Evolutionary conservation across 2,329 filamentous ascomycete species (phyloP).

Genomic region (Pyrenochaeta sp.): DNA sequence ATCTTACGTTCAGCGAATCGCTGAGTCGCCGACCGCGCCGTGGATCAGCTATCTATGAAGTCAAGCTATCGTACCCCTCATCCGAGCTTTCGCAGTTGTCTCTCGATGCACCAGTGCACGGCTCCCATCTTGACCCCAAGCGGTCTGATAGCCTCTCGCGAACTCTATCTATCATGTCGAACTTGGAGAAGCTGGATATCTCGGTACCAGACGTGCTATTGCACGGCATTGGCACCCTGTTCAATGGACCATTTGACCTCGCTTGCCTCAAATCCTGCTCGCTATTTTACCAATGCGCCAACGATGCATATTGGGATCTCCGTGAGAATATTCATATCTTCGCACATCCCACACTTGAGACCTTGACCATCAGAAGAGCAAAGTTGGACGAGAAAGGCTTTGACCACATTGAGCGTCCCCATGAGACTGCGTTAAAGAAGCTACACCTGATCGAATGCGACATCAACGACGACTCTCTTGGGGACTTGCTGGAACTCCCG

Average conservation of each 20-base stretch:
- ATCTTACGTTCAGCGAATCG: conserved; percentile 46
- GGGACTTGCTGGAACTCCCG: conserved; percentile 42
- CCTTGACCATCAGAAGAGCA: conserved; percentile 38
- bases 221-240: conserved; percentile 41
- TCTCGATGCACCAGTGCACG: conserved; percentile 37
- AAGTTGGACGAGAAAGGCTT: conserved; percentile 43
- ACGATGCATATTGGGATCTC: conserved; percentile 44
- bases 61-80: conserved; percentile 42
- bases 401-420: conserved; percentile 41
- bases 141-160: conserved; percentile 41
- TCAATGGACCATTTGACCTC: conserved; percentile 46
- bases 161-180: conserved; percentile 45
- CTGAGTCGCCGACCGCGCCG: conserved; percentile 40
- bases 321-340: conserved; percentile 48
- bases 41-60: conserved; percentile 43
- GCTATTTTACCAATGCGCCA: conserved; percentile 43
- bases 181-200: conserved; percentile 44
- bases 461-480: conserved; percentile 43
- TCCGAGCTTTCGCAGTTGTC: conserved; percentile 41
- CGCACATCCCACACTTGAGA: conserved; percentile 40
- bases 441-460: conserved; percentile 44
- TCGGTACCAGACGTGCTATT: conserved; percentile 39
- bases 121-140: conserved; percentile 32
- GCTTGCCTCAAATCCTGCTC: conserved; percentile 42
- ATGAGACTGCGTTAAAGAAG: conserved; percentile 38